Base-by-base conservation (phyloP, 2,329 filamentous ascomycete genomes). In the Neonectria faginata region DNA sequence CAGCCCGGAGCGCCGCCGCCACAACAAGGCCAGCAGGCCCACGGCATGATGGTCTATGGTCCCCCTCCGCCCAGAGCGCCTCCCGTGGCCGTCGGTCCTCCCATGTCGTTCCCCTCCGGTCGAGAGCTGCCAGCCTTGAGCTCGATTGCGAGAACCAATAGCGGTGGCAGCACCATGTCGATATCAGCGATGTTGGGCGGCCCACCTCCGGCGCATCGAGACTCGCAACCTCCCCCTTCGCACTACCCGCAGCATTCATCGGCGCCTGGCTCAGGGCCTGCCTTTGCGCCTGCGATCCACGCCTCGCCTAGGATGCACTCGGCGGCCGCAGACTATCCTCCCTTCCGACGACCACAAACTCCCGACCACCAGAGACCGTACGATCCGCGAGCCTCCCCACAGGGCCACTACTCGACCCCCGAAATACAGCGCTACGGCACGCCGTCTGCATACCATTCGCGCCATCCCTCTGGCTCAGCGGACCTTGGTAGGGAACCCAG, bases 331-430 rank as follows among this genome's bases (percentile, higher is more conserved):
- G 89, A 92, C 18, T 91, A 91, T 65, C 81, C 80, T 56, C 83
- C 85, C 5, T 91, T 86, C 75, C 85, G 90, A 66, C 84, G 91
- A 65, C 91, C 91, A 2, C 89, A 92, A 62, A 93, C 91, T 0
- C 91, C 91, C n/a, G 91, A 93, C 48, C 88, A 89, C 65, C 82
- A 85, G 51, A 84, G 87, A 71, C 80, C 81, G 60, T 87, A 88
- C 79, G 83, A 82, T 66, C 80, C 79, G 42, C 79, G 85, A 72
- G 80, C 79, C 25, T 87, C 86, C 14, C 85, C 85, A 6, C 80
- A 84, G 69, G 80, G 79, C 58, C 76, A 81, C 42, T 86, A 86
- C 67, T 81, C 87, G 3, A 89, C 87, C 0, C 88, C 87, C 27
- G 88, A 89, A 68, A 75, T 85, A 18, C 84, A 85, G 66, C 84